These are phyloP conservation scores for Heimioporus sp. DNA, from an alignment of 768 basidiomycete species.

Conservation along the genomic window DNA sequence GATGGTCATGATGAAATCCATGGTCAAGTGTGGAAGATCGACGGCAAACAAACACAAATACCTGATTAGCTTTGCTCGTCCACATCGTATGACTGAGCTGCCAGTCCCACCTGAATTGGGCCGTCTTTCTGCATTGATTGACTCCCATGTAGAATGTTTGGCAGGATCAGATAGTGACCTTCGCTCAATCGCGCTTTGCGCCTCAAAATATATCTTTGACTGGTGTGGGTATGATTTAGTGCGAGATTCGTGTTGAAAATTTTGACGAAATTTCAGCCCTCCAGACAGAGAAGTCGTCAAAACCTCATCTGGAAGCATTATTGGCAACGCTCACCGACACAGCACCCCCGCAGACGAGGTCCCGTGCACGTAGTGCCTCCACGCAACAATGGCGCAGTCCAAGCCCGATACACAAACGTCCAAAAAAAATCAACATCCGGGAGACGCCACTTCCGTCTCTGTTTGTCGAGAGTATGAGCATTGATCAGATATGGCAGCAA, in stretches of 20 bases:
- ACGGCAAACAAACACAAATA: constrained; percentile 21
- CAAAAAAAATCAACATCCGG: constrained; percentile 35
- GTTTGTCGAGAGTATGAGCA: constrained; percentile 74
- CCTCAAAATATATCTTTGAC: constrained; percentile 77
- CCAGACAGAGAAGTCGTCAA: constrained; percentile 62
- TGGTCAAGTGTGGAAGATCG: constrained; percentile 10
- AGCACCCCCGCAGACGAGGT: constrained; percentile 72
- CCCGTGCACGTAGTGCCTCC: constrained; percentile 46
- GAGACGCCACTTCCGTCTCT: constrained; percentile 76
- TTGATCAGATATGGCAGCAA: constrained; percentile 93
- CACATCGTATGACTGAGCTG: constrained; percentile 18
- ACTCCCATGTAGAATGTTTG: constrained; percentile 52
- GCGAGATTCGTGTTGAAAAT: not conserved
- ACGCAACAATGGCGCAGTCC: constrained; percentile 41
- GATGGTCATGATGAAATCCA: constrained; percentile 80
- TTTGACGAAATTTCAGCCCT: constrained; percentile 46
- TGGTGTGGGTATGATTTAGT: constrained; percentile 47
- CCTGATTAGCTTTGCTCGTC: not conserved
- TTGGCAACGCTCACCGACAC: constrained; percentile 66
- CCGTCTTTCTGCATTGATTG: constrained; percentile 53
- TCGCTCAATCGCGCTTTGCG: constrained; percentile 55
- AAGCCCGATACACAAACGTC: constrained; percentile 33
- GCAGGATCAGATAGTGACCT: constrained; percentile 54
- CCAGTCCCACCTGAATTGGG: constrained; percentile 43
- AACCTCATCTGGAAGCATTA: constrained; percentile 61